A percentile compares a stretch with the other conserved stretches of the same genome.
These are phyloP conservation scores for Phytophthora megakarya DNA, from an alignment of 352 stramenopile species.

Conservation along the genomic window DNA sequence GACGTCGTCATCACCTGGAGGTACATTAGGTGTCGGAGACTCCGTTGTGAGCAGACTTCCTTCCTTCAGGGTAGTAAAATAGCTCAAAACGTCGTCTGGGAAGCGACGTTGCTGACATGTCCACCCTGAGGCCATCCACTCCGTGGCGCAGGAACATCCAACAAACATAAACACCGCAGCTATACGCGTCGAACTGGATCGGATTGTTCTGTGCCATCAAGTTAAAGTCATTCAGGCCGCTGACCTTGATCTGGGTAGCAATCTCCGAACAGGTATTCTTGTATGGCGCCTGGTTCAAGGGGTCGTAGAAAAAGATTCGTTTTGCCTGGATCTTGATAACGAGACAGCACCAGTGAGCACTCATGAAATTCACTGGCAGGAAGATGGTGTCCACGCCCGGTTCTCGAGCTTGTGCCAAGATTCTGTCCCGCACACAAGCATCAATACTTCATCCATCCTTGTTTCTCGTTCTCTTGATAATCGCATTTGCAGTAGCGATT, in stretches of 20 bases:
- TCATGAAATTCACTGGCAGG: conserved; percentile 9
- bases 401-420: background rate
- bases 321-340: background rate
- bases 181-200: conserved; percentile 23
- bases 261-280: background rate
- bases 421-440: too few species aligned
- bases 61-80: too few species aligned
- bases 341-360: conserved; percentile 12
- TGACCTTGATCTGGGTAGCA: background rate
- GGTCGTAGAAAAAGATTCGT: conserved; percentile 13
- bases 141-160: conserved; percentile 19
- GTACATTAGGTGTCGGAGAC: too few species aligned
- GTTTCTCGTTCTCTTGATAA: too few species aligned
- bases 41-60: too few species aligned
- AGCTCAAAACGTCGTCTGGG: too few species aligned
- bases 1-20: too few species aligned
- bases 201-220: conserved; percentile 14
- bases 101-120: too few species aligned
- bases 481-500: too few species aligned
- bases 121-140: background rate
- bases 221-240: too few species aligned
- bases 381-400: background rate
- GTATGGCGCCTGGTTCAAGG: background rate
- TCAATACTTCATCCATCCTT: too few species aligned
- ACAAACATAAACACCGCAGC: conserved; percentile 24